phyloP scores from a whole-genome alignment of 768 basidiomycete genomes.

The Suillus hirtellus region DNA sequence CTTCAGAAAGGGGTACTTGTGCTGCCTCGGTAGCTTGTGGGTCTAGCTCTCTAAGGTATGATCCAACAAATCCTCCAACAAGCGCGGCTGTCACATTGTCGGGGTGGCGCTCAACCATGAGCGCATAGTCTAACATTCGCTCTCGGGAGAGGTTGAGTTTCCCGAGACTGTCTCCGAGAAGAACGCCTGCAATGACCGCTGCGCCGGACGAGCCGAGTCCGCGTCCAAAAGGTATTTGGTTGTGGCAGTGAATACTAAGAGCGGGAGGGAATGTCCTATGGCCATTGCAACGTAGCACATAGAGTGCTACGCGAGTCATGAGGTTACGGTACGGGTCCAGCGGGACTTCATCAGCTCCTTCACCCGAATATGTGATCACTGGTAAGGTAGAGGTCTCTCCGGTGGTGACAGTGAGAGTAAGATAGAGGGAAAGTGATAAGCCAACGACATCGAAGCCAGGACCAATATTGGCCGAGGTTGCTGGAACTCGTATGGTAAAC shows the following conservation, averaged over 20 bases:
- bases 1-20: conserved; percentile 91
- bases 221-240: conserved; percentile 97
- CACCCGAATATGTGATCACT: conserved; percentile 75
- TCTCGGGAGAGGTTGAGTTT: conserved; percentile 62
- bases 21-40: conserved; percentile 78
- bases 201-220: conserved; percentile 98
- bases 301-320: conserved; percentile 94
- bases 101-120: conserved; percentile 99
- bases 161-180: conserved; percentile 85
- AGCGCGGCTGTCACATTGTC: conserved; percentile 99
- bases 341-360: conserved; percentile 90
- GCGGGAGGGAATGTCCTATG: conserved; percentile 74
- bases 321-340: conserved; percentile 96
- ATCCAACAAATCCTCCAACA: conserved; percentile 95
- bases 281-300: conserved; percentile 89
- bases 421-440: conserved; percentile 87
- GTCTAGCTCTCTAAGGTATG: conserved; percentile 90
- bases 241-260: conserved; percentile 75
- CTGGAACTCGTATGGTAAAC: conserved; percentile 84
- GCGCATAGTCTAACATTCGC: conserved; percentile 89
- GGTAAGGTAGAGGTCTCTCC: conserved; percentile 47
- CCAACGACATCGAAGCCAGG: conserved; percentile 99
- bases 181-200: conserved; percentile 96
- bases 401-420: conserved; percentile 69
- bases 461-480: conserved; percentile 98